phyloP scores from a whole-genome alignment of 345 rosid genomes.

The Cardamine occulta region DNA sequence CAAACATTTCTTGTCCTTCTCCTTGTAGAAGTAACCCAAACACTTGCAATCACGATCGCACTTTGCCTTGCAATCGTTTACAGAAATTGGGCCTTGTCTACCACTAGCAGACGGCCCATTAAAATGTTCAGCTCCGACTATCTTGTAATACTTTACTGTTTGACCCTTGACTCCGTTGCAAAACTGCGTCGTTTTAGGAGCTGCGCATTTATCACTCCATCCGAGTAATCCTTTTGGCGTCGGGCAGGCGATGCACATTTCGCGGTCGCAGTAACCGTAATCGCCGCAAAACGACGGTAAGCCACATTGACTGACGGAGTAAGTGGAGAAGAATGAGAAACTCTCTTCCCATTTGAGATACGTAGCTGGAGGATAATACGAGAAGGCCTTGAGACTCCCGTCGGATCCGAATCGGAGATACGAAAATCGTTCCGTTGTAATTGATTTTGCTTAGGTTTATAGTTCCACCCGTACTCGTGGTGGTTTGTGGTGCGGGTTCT shows the following conservation, averaged over 20 bases:
- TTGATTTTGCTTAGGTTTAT: constrained; percentile 49
- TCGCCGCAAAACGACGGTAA: constrained; percentile 47
- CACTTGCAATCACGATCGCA: constrained; percentile 64
- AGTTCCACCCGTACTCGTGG: constrained; percentile 21
- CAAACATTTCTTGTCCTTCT: constrained; percentile 52
- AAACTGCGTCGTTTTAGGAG: constrained; percentile 33
- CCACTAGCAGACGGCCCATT: constrained; percentile 44
- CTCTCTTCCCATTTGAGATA: constrained; percentile 49
- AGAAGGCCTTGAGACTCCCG: constrained; percentile 57
- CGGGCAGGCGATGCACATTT: constrained; percentile 44
- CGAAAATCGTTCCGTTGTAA: constrained; percentile 54
- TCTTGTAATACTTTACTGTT: constrained; percentile 37
- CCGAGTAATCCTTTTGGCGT: constrained; percentile 42
- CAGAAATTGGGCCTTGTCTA: constrained; percentile 50
- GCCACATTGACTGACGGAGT: constrained; percentile 45
- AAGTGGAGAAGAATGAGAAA: constrained; percentile 51
- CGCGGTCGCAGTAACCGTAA: constrained; percentile 42
- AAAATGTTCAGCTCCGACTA: constrained; percentile 62
- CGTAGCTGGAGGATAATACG: constrained; percentile 47
- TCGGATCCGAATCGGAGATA: constrained; percentile 54
- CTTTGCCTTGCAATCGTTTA: constrained; percentile 47
- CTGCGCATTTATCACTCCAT: constrained; percentile 51
- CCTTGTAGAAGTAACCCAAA: constrained; percentile 61
- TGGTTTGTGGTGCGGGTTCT: constrained; percentile 38
- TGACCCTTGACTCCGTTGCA: constrained; percentile 26